phyloP scores from a whole-genome alignment of 441 rosid genomes.

The Populus trichocarpa region DNA sequence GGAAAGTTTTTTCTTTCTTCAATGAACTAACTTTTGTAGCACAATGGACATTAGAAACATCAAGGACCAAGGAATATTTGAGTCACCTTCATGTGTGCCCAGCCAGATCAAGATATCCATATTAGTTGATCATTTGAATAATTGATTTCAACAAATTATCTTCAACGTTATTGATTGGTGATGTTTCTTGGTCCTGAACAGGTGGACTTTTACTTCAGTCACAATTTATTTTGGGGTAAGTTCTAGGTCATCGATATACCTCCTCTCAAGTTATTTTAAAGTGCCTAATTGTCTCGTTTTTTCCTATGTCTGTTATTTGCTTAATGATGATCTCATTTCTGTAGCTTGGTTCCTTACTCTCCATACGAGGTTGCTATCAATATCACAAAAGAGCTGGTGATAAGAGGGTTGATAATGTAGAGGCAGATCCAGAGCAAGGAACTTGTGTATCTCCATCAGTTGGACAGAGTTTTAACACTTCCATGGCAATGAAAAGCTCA shows the following conservation, averaged over 20 bases:
- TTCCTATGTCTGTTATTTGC: neutral
- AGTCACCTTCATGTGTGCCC: neutral
- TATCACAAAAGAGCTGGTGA: conserved; percentile 64
- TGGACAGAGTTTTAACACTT: conserved; percentile 20
- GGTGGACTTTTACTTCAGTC: conserved; percentile 84
- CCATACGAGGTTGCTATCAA: conserved; percentile 69
- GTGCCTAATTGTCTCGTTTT: neutral
- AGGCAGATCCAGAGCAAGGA: conserved; percentile 74
- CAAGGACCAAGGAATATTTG: neutral
- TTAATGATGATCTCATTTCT: neutral
- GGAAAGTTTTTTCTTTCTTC: neutral
- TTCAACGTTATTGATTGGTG: neutral
- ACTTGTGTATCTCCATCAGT: conserved; percentile 18
- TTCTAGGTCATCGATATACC: neutral
- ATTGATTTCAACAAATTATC: neutral
- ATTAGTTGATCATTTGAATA: neutral
- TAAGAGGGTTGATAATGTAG: conserved; percentile 63
- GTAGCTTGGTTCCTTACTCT: conserved; percentile 78
- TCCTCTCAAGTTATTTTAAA: neutral
- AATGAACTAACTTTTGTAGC: neutral
- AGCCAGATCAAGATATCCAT: neutral
- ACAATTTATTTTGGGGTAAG: conserved; percentile 82
- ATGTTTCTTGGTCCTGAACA: conserved; percentile 33
- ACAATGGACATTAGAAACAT: neutral
- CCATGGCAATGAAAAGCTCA: conserved; percentile 34